Conservation (phyloP, 768 basidiomycete species). For the Russula foetens region DNA sequence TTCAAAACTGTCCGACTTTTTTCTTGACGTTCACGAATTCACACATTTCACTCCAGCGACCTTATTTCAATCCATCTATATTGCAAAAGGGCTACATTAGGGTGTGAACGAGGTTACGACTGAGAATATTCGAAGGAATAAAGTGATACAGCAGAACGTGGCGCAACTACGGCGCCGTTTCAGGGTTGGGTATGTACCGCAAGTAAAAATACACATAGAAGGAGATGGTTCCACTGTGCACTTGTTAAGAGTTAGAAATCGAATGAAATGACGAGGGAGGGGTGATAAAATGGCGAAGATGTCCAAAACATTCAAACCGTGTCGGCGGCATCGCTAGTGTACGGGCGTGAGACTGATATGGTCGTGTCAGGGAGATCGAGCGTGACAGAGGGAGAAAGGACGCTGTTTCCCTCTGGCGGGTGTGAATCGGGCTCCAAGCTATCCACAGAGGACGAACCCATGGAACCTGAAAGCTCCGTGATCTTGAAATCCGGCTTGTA, state of each 20-base stretch:
- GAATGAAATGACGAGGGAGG: background rate
- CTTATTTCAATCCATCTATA: background rate
- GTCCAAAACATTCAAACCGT: background rate
- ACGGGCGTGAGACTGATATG: background rate
- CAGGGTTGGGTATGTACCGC: background rate
- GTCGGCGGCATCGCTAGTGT: background rate
- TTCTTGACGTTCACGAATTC: no score
- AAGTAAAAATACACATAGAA: slow-evolving; percentile 7
- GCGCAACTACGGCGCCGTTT: background rate
- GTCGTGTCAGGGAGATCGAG: background rate
- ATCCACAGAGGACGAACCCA: background rate
- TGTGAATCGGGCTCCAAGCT: background rate
- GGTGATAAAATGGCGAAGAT: no score
- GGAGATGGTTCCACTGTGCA: background rate
- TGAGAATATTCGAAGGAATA: background rate
- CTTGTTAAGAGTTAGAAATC: background rate
- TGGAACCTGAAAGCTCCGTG: background rate
- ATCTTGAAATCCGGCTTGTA: slow-evolving; percentile 6
- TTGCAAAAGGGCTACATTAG: slow-evolving; percentile 5
- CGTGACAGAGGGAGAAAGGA: background rate
- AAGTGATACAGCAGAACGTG: background rate
- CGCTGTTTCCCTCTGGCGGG: background rate
- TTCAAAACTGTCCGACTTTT: no score
- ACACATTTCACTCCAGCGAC: background rate
- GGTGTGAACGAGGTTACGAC: background rate